Percentiles rank a stretch among this genome's conserved stretches.
These are phyloP conservation scores for Glycine tomentella DNA, from an alignment of 306 rosid species.

Conservation along the genomic window DNA sequence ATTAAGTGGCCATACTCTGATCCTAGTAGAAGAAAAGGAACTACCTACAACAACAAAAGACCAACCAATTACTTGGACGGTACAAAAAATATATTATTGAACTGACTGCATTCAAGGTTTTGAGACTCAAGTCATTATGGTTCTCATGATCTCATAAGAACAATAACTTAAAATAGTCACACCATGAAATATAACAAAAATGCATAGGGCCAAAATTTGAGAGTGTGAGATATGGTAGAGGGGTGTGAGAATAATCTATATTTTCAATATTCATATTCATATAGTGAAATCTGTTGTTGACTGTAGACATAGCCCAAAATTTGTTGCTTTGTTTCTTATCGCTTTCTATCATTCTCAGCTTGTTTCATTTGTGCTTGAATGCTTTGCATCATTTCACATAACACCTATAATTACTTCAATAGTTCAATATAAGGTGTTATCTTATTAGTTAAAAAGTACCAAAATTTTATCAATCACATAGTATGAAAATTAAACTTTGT, in stretches of 20 bases:
- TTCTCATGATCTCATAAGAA: neutral
- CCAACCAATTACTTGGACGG: conserved; percentile 5
- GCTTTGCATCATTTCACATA: neutral
- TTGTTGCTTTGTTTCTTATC: no score
- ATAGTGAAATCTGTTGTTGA: no score
- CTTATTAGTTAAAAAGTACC: neutral
- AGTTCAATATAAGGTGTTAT: no score
- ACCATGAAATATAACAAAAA: neutral
- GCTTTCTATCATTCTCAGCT: no score
- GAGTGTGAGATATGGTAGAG: no score
- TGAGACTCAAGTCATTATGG: neutral
- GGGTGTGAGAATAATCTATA: no score
- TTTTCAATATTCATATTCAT: no score
- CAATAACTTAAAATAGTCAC: neutral
- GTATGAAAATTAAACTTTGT: neutral
- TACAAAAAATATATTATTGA: conserved; percentile 21
- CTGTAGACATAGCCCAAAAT: no score
- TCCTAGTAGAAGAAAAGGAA: conserved; percentile 83
- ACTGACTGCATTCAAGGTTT: neutral
- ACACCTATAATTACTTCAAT: no score
- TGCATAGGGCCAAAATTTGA: neutral
- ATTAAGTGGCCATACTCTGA: conserved; percentile 85
- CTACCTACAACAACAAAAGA: conserved; percentile 58
- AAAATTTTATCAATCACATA: neutral
- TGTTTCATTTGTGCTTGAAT: neutral